Conservation (phyloP, 2,329 filamentous ascomycete species). For the Sporothrix luriei region DNA sequence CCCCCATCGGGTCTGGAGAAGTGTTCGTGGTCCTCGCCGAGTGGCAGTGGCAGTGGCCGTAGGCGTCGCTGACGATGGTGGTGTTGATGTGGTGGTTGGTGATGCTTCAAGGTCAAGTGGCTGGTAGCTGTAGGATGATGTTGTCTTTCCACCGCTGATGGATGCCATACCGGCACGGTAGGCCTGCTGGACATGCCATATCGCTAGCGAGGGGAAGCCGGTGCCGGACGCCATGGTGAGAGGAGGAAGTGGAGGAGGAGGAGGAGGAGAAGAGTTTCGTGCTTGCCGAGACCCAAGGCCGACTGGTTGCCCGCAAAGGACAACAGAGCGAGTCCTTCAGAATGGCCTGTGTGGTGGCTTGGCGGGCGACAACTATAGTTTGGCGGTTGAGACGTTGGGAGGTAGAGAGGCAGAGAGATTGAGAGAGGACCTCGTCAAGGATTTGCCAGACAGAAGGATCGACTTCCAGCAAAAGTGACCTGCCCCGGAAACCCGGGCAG, state of each 20-base stretch:
- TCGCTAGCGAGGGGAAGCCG: background rate
- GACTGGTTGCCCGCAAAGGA: background rate
- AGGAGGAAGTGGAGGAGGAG: background rate
- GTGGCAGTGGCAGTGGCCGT: slow-evolving; percentile 2
- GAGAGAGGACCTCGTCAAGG: background rate
- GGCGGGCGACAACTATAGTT: background rate
- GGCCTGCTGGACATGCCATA: slow-evolving; percentile 17
- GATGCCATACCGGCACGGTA: slow-evolving; percentile 19
- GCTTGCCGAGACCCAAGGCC: no score
- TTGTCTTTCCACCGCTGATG: slow-evolving; percentile 11
- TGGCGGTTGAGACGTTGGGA: background rate
- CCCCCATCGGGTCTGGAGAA: slow-evolving; percentile 26
- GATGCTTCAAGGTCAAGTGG: slow-evolving; percentile 8
- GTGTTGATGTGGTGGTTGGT: background rate
- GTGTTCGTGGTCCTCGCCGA: slow-evolving; percentile 9
- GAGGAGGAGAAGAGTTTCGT: background rate
- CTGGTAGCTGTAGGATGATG: slow-evolving; percentile 3
- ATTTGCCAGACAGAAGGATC: background rate
- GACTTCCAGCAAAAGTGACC: background rate
- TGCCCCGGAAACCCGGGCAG: slow-evolving; percentile 2
- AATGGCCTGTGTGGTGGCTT: background rate
- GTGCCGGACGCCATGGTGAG: background rate
- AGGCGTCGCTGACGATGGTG: background rate
- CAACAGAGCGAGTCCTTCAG: background rate
- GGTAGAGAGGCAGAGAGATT: background rate